Base-by-base conservation (phyloP, 345 rosid genomes). In the Sapria himalayana region DNA sequence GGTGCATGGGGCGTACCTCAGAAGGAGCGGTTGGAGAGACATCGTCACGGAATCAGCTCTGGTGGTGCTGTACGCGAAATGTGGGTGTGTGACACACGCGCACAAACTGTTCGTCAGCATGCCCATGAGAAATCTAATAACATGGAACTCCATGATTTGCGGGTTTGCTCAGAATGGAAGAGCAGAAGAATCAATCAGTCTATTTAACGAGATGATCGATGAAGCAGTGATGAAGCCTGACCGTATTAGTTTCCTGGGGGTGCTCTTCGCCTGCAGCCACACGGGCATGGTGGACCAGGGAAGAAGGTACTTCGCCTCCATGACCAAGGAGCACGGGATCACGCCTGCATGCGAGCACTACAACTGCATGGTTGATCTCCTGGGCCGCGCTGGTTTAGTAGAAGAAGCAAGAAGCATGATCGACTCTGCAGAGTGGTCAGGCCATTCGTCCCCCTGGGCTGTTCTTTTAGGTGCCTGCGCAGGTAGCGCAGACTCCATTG, bases 81-180 rank as follows among this genome's bases (percentile, higher is more conserved):
- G 89, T 11, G 91, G 97, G 12, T 63, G 73, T 50, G 43, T 78
- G 39, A 72, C 72, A 63, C 72, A 60, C 43, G 89, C 93, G 20
- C 41, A 54, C 22, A 56, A 52, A 27, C 46, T 78, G 19, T 86
- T 70, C 41, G 32, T 41, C 9, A 57, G 52, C 27, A 78, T 78
- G 92, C 39, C 57, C 0, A 37, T 58, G 25, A 64, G 54, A 45
- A 81, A 78, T 50, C 47, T 72, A 58, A 76, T 86, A 55, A 76
- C 94, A 15, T 74, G 85, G 93, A 86, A 86, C 47, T 57, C 97
- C 0, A 81, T 86, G 89, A 59, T 86, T 23, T 39, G 60, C 51
- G 97, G 82, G 4, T 62, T 78, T 33, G 94, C 93, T 44, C 92
- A 86, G 47, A 86, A 86, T 39, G 94, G 97, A 61, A 68, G 71